These are phyloP conservation scores for Teunomyces cretensis DNA, from an alignment of 805 yeast genomes.

Conservation along the genomic window DNA sequence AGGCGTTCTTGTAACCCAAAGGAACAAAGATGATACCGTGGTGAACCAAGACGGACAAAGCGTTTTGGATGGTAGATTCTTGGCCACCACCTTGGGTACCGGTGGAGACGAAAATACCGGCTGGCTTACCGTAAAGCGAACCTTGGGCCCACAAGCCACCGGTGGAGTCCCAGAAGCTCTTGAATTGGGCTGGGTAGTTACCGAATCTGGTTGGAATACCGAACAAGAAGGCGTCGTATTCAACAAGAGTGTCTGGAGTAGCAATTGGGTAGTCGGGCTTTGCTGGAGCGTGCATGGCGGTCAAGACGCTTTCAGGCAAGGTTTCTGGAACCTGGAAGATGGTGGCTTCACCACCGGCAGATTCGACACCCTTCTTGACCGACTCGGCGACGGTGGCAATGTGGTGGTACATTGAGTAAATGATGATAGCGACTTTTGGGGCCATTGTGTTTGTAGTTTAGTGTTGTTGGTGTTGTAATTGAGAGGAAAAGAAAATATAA, in stretches of 20 bases:
- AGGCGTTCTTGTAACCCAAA: constrained; percentile 63
- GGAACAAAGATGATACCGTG: constrained; percentile 83
- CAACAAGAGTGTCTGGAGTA: constrained; percentile 52
- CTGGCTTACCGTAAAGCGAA: constrained; percentile 70
- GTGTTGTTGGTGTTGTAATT: not conserved
- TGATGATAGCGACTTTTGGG: constrained; percentile 42
- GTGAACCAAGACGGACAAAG: constrained; percentile 66
- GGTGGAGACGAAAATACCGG: constrained; percentile 70
- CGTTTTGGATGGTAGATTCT: constrained; percentile 66
- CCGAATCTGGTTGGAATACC: constrained; percentile 91
- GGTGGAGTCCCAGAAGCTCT: constrained; percentile 73
- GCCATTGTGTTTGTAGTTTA: constrained; percentile 15
- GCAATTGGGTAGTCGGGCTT: constrained; percentile 56
- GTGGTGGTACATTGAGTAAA: constrained; percentile 80
- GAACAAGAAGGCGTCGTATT: constrained; percentile 78
- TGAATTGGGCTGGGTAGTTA: constrained; percentile 74
- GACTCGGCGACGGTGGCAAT: constrained; percentile 65
- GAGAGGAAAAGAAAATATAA: not conserved
- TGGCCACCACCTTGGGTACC: constrained; percentile 84
- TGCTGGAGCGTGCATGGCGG: constrained; percentile 59
- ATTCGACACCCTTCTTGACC: constrained; percentile 63
- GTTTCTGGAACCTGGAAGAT: constrained; percentile 79
- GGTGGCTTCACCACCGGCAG: constrained; percentile 68
- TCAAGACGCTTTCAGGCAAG: constrained; percentile 56
- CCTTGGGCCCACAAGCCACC: constrained; percentile 81